phyloP scores from a whole-genome alignment of 306 rosid genomes.

The Hippophae gyantsensis region DNA sequence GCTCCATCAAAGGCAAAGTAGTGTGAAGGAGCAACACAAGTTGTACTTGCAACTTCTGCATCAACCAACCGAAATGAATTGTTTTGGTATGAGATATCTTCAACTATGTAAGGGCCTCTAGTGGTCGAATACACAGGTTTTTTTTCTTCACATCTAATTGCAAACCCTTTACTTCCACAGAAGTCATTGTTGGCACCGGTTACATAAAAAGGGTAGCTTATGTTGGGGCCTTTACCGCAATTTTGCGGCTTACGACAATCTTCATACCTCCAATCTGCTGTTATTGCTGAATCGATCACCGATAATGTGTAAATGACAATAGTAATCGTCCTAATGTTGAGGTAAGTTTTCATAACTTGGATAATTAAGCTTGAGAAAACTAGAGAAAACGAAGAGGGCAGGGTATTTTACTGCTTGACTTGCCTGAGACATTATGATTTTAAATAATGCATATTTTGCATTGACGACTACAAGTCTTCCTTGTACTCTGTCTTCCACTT shows the following conservation, averaged over 20 bases:
- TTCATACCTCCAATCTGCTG: neutral
- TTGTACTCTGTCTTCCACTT: no score
- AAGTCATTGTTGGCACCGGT: neutral
- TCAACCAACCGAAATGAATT: neutral
- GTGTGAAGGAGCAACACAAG: conserved; percentile 5
- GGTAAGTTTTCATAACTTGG: neutral
- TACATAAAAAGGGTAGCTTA: conserved; percentile 7
- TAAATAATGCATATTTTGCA: no score
- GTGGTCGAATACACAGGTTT: neutral
- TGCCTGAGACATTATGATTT: no score
- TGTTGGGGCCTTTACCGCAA: conserved; percentile 10
- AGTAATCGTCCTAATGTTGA: no score
- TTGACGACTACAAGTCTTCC: no score
- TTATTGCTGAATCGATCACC: neutral
- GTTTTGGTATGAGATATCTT: neutral
- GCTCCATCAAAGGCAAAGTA: neutral
- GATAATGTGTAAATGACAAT: neutral
- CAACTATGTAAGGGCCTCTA: neutral
- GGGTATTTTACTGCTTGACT: no score
- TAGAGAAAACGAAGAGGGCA: no score
- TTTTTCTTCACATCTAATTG: neutral
- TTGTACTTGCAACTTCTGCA: neutral
- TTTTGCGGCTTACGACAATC: conserved; percentile 1
- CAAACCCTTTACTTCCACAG: neutral
- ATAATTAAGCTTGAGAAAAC: no score